phyloP scores from a whole-genome alignment of 805 yeast species.

The baker's yeast (Saccharomyces cerevisiae) region DNA sequence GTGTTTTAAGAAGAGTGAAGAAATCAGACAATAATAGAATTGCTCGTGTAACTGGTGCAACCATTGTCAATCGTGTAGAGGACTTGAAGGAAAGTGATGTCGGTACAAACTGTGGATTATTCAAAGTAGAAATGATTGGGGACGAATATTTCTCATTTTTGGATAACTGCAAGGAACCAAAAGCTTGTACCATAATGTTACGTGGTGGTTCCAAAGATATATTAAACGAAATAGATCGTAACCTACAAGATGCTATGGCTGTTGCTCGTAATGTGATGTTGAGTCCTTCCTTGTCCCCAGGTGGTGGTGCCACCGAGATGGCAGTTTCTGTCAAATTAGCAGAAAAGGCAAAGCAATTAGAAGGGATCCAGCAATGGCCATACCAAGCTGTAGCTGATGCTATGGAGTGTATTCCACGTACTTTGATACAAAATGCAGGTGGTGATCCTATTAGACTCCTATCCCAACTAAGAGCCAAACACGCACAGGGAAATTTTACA shows the following conservation, averaged over 20 bases:
- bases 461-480: slow-evolving; percentile 90
- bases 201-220: slow-evolving; percentile 98
- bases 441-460: slow-evolving; percentile 88
- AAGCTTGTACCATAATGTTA: slow-evolving; percentile 86
- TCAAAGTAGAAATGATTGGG: slow-evolving; percentile 90
- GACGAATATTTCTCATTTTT: slow-evolving; percentile 92
- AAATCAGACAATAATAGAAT: slow-evolving; percentile 95
- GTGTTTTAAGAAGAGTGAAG: slow-evolving; percentile 88
- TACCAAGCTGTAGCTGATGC: slow-evolving; percentile 98
- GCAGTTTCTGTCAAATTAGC: slow-evolving; percentile 84
- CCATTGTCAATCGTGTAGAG: slow-evolving; percentile 90
- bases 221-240: slow-evolving; percentile 90
- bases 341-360: slow-evolving; percentile 84
- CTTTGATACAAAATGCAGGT: slow-evolving; percentile 94
- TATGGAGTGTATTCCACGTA: slow-evolving; percentile 95
- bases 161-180: slow-evolving; percentile 72
- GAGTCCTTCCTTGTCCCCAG: slow-evolving; percentile 92
- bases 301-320: slow-evolving; percentile 99
- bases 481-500: slow-evolving; percentile 79
- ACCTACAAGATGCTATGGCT: slow-evolving; percentile 96
- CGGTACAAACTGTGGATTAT: slow-evolving; percentile 82
- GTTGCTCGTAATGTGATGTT: slow-evolving; percentile 91
- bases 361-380: slow-evolving; percentile 97
- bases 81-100: slow-evolving; percentile 86
- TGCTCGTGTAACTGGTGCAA: slow-evolving; percentile 95